Evolutionary conservation across 805 yeast genomes (phyloP).

Genomic region (Wickerhamiella sergipiensis): DNA sequence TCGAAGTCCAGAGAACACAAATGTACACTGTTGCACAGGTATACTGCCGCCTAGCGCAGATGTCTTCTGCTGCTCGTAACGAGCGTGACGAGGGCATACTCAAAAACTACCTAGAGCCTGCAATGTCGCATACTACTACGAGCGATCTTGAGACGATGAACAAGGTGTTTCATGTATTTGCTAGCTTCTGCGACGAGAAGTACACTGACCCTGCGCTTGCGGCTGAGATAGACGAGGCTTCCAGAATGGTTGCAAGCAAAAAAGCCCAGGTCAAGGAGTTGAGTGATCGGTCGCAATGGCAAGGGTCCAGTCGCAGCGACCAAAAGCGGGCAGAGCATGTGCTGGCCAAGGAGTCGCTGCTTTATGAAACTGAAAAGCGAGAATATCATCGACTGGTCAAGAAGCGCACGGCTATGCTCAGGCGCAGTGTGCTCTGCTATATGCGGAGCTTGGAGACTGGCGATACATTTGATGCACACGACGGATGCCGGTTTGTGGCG

Average conservation of each 20-base stretch:
- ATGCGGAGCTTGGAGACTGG: constrained; percentile 29
- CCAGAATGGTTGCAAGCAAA: not conserved
- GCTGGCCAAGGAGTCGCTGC: constrained; percentile 13
- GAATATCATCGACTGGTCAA: constrained; percentile 30
- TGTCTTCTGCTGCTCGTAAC: constrained; percentile 61
- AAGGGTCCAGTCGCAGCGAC: constrained; percentile 31
- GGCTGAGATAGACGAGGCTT: constrained; percentile 5
- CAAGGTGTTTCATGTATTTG: constrained; percentile 44
- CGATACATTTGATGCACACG: constrained; percentile 7
- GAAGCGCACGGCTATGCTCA: constrained; percentile 32
- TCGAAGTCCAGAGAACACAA: not conserved
- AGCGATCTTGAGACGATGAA: constrained; percentile 19
- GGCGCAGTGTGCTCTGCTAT: constrained; percentile 45
- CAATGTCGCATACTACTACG: constrained; percentile 15
- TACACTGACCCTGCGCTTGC: constrained; percentile 6
- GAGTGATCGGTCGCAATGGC: not conserved
- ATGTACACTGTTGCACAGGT: constrained; percentile 7
- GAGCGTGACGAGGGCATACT: constrained; percentile 50
- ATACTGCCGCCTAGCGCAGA: constrained; percentile 30
- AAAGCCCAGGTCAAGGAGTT: not conserved
- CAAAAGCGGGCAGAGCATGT: constrained; percentile 33
- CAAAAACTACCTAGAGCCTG: constrained; percentile 40
- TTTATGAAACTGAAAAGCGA: constrained; percentile 35
- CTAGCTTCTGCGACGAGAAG: constrained; percentile 42
- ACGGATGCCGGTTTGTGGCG: constrained; percentile 44